Percentiles rank a stretch among this genome's conserved stretches.
Evolutionary conservation across 78 protist genomes (phyloP).

Genomic region (Dictyostelium citrinum): DNA sequence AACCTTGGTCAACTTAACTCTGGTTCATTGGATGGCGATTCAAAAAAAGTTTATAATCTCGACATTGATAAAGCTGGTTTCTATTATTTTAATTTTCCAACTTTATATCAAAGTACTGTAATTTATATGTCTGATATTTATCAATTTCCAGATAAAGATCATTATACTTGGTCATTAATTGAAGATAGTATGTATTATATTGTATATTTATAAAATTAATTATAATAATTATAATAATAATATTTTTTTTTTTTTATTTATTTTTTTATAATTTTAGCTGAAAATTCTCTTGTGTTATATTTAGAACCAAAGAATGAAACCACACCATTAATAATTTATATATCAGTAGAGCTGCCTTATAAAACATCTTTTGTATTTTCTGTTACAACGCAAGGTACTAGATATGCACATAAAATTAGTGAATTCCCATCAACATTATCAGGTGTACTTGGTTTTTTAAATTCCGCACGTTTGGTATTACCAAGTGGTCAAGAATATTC

Average conservation of each 20-base stretch:
- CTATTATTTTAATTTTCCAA: constrained; percentile 15
- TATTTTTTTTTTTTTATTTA: not conserved
- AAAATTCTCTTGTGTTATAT: not conserved
- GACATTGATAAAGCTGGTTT: not conserved
- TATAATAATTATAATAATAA: not conserved
- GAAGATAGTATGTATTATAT: not conserved
- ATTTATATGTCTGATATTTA: not conserved
- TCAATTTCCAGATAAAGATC: not conserved
- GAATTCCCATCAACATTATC: not conserved
- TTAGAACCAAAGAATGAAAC: not conserved
- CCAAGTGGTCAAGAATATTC: not conserved
- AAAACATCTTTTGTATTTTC: not conserved
- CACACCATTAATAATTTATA: not conserved
- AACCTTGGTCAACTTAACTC: not conserved
- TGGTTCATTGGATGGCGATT: not conserved
- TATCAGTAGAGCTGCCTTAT: not conserved
- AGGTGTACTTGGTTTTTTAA: not conserved
- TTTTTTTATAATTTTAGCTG: not conserved
- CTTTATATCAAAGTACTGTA: not conserved
- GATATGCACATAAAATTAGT: not conserved
- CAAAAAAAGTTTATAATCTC: not conserved
- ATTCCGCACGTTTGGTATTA: not conserved
- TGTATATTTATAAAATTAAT: no score
- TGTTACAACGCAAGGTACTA: not conserved
- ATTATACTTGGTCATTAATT: not conserved